These are phyloP conservation scores for Ammopiptanthus mongolicus DNA, from an alignment of 306 rosid genomes.

Conservation along the genomic window DNA sequence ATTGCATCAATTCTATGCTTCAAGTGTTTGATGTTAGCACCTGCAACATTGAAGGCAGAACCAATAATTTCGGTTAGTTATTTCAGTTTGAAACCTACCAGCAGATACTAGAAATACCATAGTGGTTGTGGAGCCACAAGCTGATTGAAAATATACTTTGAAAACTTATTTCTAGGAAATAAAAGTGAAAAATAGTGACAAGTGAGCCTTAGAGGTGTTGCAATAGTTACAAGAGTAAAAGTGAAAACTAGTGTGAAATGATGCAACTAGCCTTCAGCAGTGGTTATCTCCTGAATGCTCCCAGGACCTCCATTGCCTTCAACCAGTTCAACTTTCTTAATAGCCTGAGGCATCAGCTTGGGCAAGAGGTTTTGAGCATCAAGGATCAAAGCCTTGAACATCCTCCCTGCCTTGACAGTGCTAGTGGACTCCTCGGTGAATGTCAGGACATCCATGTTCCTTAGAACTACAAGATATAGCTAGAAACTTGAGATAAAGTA, in stretches of 20 bases:
- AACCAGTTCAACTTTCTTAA: conserved; percentile 36
- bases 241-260: background rate
- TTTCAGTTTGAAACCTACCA: background rate
- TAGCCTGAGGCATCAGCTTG: conserved; percentile 47
- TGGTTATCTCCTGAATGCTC: conserved; percentile 53
- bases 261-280: conserved; percentile 38
- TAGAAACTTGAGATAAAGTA: background rate
- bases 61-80: background rate
- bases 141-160: background rate
- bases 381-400: conserved; percentile 69
- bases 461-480: background rate
- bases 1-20: conserved; percentile 37
- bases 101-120: background rate
- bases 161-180: background rate
- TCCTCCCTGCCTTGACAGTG: conserved; percentile 30
- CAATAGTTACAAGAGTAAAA: background rate
- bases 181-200: background rate
- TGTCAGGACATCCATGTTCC: conserved; percentile 15
- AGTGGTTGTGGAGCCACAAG: background rate
- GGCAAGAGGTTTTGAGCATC: conserved; percentile 52
- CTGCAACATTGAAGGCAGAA: conserved; percentile 4
- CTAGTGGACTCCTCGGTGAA: conserved; percentile 29
- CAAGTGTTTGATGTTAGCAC: conserved; percentile 18
- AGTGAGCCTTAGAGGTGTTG: background rate
- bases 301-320: conserved; percentile 73